These are phyloP conservation scores for Tinospora cordifolia DNA, from an alignment of 164 flowering plant species.

Conservation along the genomic window DNA sequence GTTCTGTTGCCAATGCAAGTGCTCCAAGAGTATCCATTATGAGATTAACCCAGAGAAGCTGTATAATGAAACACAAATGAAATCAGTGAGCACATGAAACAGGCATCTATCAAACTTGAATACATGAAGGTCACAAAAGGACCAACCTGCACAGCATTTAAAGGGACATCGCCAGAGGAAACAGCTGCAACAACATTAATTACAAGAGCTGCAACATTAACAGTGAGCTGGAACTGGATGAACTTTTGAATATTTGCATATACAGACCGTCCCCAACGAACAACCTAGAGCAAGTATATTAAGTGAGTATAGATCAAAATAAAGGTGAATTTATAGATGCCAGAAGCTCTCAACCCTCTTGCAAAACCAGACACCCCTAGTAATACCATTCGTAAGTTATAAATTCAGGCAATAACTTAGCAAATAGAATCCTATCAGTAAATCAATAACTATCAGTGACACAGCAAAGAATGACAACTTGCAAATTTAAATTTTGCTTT, in stretches of 20 bases:
- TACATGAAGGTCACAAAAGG: conserved; percentile 1
- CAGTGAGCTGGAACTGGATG: conserved; percentile 94
- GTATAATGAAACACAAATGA: conserved; percentile 3
- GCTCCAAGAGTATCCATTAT: conserved; percentile 99
- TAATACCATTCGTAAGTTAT: too few species aligned
- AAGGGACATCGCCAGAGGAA: conserved; percentile 76
- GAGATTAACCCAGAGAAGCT: conserved; percentile 99
- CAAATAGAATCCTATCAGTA: neutral
- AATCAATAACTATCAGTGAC: neutral
- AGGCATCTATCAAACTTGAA: neutral
- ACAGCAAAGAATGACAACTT: neutral
- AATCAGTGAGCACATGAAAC: neutral
- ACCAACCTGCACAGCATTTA: conserved; percentile 85
- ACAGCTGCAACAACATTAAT: conserved; percentile 87
- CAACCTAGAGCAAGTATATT: conserved; percentile 46
- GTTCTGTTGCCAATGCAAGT: conserved; percentile 94
- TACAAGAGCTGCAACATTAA: conserved; percentile 85
- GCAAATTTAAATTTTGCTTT: too few species aligned
- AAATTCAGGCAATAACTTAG: neutral
- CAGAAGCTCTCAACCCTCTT: neutral
- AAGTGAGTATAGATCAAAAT: neutral
- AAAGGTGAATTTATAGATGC: too few species aligned
- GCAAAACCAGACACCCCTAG: neutral
- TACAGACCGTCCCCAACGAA: conserved; percentile 95
- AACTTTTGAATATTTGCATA: conserved; percentile 96